A percentile compares a stretch with the other conserved stretches of the same genome.
Evolutionary conservation across 2,329 filamentous ascomycete species (phyloP).

Genomic region (Pyrenophora teres): DNA sequence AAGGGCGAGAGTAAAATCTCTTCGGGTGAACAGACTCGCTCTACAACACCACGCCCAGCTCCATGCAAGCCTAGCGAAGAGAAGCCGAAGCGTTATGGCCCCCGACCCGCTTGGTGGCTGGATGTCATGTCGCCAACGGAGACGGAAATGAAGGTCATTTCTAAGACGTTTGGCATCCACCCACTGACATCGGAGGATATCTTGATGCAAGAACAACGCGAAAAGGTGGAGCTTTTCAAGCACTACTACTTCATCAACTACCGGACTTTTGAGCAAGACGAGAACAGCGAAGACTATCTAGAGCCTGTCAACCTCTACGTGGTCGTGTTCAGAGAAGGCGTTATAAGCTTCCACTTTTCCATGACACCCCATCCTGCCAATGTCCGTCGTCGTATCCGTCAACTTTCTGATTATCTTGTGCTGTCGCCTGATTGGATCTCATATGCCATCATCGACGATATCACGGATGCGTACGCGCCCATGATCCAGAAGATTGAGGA

Average conservation of each 20-base stretch:
- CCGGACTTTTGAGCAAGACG: conserved; percentile 94
- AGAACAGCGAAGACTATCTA: conserved; percentile 83
- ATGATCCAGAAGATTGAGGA: conserved; percentile 92
- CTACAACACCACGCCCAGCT: conserved; percentile 56
- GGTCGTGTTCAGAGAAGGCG: conserved; percentile 92
- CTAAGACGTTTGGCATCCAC: conserved; percentile 93
- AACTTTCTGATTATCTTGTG: conserved; percentile 91
- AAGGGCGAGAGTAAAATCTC: conserved; percentile 35
- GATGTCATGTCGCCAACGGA: conserved; percentile 91
- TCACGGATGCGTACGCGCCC: conserved; percentile 93
- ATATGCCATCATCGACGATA: conserved; percentile 97
- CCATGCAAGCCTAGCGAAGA: conserved; percentile 33
- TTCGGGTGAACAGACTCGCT: conserved; percentile 51
- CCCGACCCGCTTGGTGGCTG: conserved; percentile 94
- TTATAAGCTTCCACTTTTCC: conserved; percentile 97
- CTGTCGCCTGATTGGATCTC: conserved; percentile 97
- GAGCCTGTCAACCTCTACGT: conserved; percentile 98
- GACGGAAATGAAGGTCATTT: conserved; percentile 90
- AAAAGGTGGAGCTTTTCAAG: conserved; percentile 96
- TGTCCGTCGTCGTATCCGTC: conserved; percentile 88
- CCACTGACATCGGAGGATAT: conserved; percentile 95
- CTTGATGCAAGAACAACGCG: conserved; percentile 93
- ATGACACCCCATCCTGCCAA: conserved; percentile 95
- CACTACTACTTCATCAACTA: conserved; percentile 99
- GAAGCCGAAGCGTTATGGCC: conserved; percentile 61